phyloP scores from a whole-genome alignment of 2,329 filamentous ascomycete species.

The Sphaerostilbella broomeana region DNA sequence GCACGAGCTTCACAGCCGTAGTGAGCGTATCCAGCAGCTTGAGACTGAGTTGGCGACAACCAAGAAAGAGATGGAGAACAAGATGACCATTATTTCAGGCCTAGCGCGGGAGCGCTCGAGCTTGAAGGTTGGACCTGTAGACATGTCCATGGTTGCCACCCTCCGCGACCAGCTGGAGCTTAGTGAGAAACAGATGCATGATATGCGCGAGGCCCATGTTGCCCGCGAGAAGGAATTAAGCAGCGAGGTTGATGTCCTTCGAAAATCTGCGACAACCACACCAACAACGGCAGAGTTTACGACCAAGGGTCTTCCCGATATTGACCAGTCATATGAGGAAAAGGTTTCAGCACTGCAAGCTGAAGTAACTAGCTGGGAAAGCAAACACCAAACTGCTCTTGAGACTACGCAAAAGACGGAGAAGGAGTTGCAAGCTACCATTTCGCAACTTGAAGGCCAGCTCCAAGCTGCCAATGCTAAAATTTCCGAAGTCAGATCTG shows the following conservation, averaged over 20 bases:
- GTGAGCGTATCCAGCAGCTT: conserved; percentile 83
- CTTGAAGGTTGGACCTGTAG: conserved; percentile 74
- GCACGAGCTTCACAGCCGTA: conserved; percentile 80
- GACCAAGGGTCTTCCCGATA: conserved; percentile 24
- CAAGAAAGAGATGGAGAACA: conserved; percentile 94
- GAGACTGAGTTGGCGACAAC: conserved; percentile 76
- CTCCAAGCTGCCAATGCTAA: conserved; percentile 48
- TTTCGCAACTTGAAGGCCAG: conserved; percentile 63
- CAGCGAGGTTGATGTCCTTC: conserved; percentile 63
- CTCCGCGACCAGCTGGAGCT: conserved; percentile 84
- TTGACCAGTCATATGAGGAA: conserved; percentile 40
- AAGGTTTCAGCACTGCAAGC: conserved; percentile 60
- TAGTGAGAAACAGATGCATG: conserved; percentile 72
- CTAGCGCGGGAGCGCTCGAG: conserved; percentile 89
- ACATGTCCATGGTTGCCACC: conserved; percentile 82
- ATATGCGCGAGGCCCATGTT: conserved; percentile 66
- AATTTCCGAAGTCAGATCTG: conserved; percentile 37
- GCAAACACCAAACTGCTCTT: conserved; percentile 65
- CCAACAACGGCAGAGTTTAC: conserved; percentile 19
- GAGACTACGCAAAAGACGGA: conserved; percentile 67
- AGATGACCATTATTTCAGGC: conserved; percentile 92
- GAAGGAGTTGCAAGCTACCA: conserved; percentile 62
- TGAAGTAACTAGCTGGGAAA: conserved; percentile 69
- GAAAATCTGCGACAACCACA: conserved; percentile 40
- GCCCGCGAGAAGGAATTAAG: conserved; percentile 68